Evolutionary conservation across 768 basidiomycete genomes (phyloP).

Genomic region (Paxillus ammoniavirescens): DNA sequence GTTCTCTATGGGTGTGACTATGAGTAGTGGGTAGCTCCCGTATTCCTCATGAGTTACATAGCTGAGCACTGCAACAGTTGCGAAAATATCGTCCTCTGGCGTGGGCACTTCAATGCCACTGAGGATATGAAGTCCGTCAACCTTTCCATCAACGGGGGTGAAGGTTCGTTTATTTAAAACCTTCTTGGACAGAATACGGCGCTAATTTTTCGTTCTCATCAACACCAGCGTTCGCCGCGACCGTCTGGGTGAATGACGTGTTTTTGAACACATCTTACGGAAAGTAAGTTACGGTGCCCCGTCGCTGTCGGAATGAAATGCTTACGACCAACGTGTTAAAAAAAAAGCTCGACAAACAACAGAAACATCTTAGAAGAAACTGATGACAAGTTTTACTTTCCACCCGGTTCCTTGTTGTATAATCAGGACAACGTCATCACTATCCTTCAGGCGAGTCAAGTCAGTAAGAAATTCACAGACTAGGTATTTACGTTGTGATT

Average conservation of each 20-base stretch:
- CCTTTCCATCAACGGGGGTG: conserved; percentile 78
- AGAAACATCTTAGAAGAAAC: conserved; percentile 59
- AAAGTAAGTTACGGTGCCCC: conserved; percentile 46
- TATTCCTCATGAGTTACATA: conserved; percentile 3
- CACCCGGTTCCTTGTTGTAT: conserved; percentile 46
- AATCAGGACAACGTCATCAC: conserved; percentile 74
- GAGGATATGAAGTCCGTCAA: conserved; percentile 63
- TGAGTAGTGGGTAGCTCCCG: conserved; percentile 57
- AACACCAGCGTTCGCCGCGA: conserved; percentile 66
- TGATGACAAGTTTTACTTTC: conserved; percentile 65
- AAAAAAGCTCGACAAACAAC: conserved; percentile 63
- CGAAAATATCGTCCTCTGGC: conserved; percentile 79
- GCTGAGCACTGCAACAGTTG: conserved; percentile 46
- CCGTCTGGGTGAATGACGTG: conserved; percentile 73
- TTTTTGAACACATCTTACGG: conserved; percentile 74
- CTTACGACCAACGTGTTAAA: background rate
- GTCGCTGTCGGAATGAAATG: background rate
- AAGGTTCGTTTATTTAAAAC: conserved; percentile 46
- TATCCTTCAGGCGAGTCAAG: conserved; percentile 58
- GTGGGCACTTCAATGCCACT: conserved; percentile 72
- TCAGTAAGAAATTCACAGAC: background rate
- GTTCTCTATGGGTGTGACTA: conserved; percentile 88
- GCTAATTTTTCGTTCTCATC: background rate
- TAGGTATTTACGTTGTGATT: conserved; percentile 3
- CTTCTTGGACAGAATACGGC: background rate